Evolutionary conservation across 2,329 filamentous ascomycete species (phyloP).

Genomic region (Trichoderma sp.): DNA sequence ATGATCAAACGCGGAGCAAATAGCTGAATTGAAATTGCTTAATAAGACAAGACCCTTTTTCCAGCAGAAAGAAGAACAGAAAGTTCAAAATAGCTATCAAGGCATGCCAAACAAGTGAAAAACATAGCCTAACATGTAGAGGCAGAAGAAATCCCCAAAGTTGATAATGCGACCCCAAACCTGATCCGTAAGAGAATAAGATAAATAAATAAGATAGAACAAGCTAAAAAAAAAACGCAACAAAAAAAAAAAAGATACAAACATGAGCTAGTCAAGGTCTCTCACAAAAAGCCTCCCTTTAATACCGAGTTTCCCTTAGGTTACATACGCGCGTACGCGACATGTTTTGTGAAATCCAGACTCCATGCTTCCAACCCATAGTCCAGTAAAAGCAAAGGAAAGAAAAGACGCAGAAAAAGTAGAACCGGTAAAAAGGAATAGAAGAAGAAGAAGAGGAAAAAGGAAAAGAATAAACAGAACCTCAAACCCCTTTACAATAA

Average conservation of each 20-base stretch:
- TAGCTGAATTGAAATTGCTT: not conserved
- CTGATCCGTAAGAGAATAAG: constrained; percentile 4
- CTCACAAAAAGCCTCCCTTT: constrained; percentile 15
- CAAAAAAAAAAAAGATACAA: constrained; percentile 6
- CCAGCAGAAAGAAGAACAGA: too few species aligned
- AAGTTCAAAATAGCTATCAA: not conserved
- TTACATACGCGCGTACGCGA: constrained; percentile 12
- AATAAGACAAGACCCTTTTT: not conserved
- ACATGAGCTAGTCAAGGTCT: constrained; percentile 13
- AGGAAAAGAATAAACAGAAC: constrained; percentile 25
- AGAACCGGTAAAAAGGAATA: constrained; percentile 10
- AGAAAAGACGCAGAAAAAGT: constrained; percentile 26
- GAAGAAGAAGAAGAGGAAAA: not conserved
- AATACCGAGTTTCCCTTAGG: constrained; percentile 20
- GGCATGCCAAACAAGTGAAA: not conserved
- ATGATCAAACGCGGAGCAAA: not conserved
- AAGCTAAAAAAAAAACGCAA: not conserved
- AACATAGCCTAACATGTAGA: not conserved
- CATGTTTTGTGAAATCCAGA: constrained; percentile 35
- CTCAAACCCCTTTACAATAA: constrained; percentile 14
- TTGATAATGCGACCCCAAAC: constrained; percentile 3
- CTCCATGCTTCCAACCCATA: constrained; percentile 35
- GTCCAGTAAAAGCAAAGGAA: constrained; percentile 24
- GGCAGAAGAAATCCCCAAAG: constrained; percentile 1
- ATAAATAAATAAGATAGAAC: not conserved